These are phyloP conservation scores for Kluyveromyces wickerhamii DNA, from an alignment of 805 yeast species.

Conservation along the genomic window DNA sequence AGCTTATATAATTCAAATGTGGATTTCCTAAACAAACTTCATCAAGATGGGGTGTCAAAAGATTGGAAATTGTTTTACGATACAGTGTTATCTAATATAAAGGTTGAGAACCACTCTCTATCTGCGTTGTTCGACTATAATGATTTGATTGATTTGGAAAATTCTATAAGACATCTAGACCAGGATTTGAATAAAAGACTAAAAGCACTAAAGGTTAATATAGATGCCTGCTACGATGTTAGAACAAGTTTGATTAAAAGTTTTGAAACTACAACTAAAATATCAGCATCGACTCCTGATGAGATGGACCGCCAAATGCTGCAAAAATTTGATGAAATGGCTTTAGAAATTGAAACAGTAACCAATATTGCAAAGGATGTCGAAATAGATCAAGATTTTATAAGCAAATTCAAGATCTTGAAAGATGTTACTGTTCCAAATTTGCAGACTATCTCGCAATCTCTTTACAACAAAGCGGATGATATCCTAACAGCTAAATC, in stretches of 20 bases:
- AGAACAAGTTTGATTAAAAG: conserved; percentile 6
- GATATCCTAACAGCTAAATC: conserved; percentile 25
- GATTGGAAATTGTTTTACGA: conserved; percentile 33
- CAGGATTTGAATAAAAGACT: conserved; percentile 12
- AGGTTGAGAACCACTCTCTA: conserved; percentile 9
- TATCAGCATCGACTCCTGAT: conserved; percentile 13
- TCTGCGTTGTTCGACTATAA: conserved; percentile 14
- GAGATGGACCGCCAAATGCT: conserved; percentile 21
- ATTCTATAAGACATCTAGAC: conserved; percentile 11
- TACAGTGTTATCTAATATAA: conserved; percentile 13
- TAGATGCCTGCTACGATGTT: conserved; percentile 12
- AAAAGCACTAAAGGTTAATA: conserved; percentile 13
- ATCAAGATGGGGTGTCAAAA: conserved; percentile 35
- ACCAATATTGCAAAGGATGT: conserved; percentile 10
- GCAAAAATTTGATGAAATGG: conserved; percentile 20
- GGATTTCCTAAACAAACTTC: conserved; percentile 33
- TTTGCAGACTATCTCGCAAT: conserved; percentile 22
- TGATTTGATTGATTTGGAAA: conserved; percentile 8
- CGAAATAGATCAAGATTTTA: conserved; percentile 4
- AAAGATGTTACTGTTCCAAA: conserved; percentile 14
- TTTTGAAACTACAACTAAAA: background rate
- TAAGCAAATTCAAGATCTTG: conserved; percentile 6
- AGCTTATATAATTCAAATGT: conserved; percentile 35
- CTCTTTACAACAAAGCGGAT: conserved; percentile 20
- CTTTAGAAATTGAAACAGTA: conserved; percentile 13